Base-by-base conservation (phyloP, 192 early-diverging fungal genomes). In the Podila horticola region DNA sequence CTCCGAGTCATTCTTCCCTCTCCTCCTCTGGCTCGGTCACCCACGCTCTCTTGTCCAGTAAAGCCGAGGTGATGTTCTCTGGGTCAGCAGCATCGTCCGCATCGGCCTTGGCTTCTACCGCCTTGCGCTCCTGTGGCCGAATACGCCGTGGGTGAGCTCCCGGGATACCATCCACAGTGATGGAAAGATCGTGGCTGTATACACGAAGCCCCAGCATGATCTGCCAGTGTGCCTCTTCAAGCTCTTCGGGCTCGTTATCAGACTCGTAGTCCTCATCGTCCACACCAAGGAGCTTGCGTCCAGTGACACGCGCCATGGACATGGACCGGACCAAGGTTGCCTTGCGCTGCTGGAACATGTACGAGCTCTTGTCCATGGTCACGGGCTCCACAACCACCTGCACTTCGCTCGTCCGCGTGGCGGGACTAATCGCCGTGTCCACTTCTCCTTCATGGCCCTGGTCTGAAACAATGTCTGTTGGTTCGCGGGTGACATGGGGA, bases 321-420 rank as follows among this genome's bases (percentile, higher is more conserved):
- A 75, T 72, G 28, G 69, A 72, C 20, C 72, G 70, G 57, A 72
- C 60, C 31, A 72, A 64, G 20, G 31, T 55, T 0, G 73, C 74
- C 58, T 83, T 83, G 59, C 74, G 73, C 49, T 72, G 70, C 36
- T 75, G 69, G 68, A 72, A 75, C 73, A 72, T 75, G 50, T 64
- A 74, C 15, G 73, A 83, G 57, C 61, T 72, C 66, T 81, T 81
- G 28, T 81, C 77, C 77, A 81, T 81, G 66, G 72, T 81, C 60
- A 81, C 77, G 26, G 71, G 22, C 17, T 81, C 77, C 2, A 73
- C 57, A 10, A 81, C 61, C 1, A 81, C 70, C 58, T 81, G 7
- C 9, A 81, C 77, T 52, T 73, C 77, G 11, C 51, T 57, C 2
- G 55, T 24, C n/a, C 71, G 70, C 2, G 67, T 75, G 19, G 82